Evolutionary conservation across 148 eudicot genomes (phyloP).

Genomic region (Chenopodium quinoa): DNA sequence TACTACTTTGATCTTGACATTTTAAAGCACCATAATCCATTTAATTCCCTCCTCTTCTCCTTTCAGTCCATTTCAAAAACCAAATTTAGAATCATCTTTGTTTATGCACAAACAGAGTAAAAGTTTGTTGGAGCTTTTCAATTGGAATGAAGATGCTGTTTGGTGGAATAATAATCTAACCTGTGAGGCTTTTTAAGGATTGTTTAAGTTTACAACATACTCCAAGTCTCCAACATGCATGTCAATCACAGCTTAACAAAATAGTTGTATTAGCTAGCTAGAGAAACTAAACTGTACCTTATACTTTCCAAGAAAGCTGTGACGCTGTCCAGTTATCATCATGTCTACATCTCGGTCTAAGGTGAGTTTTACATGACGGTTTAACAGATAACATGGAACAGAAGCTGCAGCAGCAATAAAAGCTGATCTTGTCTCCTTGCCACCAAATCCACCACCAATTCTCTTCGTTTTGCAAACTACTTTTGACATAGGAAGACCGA

Average conservation of each 20-base stretch:
- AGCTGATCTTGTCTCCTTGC: constrained; percentile 95
- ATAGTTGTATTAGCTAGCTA: not conserved
- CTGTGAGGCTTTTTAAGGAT: not conserved
- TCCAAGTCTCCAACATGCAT: not conserved
- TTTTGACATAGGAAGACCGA: constrained; percentile 98
- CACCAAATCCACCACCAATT: constrained; percentile 98
- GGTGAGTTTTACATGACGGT: constrained; percentile 76
- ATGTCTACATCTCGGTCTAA: constrained; percentile 93
- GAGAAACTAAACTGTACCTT: constrained; percentile 46
- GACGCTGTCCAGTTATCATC: constrained; percentile 96
- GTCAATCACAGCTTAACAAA: not conserved
- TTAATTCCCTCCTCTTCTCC: not conserved
- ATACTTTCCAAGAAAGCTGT: constrained; percentile 97
- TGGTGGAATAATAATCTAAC: not conserved
- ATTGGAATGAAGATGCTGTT: not conserved
- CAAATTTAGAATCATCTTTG: not conserved
- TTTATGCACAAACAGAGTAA: too few species aligned
- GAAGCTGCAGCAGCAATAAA: constrained; percentile 83
- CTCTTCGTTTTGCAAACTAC: constrained; percentile 94
- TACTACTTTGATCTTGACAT: not conserved
- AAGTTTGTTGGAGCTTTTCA: not conserved
- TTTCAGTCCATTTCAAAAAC: not conserved
- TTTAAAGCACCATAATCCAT: not conserved
- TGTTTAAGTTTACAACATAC: not conserved
- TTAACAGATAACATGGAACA: constrained; percentile 79